Evolutionary conservation across 495 filamentous ascomycete genomes (phyloP).

Genomic region (Daldinia vernicosa): DNA sequence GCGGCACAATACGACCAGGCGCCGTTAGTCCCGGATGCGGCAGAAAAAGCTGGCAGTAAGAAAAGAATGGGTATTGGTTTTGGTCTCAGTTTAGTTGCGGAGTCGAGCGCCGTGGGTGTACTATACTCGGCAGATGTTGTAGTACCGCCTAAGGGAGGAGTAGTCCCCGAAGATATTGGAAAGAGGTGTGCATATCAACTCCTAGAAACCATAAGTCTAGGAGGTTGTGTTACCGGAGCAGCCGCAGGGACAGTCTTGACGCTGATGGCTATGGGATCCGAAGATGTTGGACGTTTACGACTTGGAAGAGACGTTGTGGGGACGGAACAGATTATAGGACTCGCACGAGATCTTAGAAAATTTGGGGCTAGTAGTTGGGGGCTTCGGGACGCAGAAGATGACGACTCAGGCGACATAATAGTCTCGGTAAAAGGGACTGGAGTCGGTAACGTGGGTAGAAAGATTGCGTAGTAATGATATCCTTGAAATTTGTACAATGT

Average conservation of each 20-base stretch:
- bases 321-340: conserved; percentile 76
- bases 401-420: conserved; percentile 74
- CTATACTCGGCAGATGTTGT: conserved; percentile 88
- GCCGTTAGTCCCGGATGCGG: conserved; percentile 68
- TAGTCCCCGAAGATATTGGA: conserved; percentile 89
- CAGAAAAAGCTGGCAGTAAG: conserved; percentile 63
- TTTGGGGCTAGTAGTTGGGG: conserved; percentile 92
- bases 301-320: conserved; percentile 81
- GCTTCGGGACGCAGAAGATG: conserved; percentile 72
- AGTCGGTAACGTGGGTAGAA: conserved; percentile 94
- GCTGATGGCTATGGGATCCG: conserved; percentile 94
- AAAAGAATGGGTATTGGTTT: conserved; percentile 76
- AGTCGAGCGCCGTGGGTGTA: conserved; percentile 80
- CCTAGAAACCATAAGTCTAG: conserved; percentile 79
- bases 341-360: conserved; percentile 81
- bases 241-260: conserved; percentile 77
- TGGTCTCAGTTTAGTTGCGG: conserved; percentile 87
- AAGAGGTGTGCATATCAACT: conserved; percentile 87
- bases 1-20: conserved; percentile 73
- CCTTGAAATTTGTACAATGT: conserved; percentile 44
- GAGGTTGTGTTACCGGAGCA: conserved; percentile 79
- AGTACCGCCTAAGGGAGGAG: conserved; percentile 80
- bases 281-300: conserved; percentile 65
- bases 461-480: conserved; percentile 74
- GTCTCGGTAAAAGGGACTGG: conserved; percentile 92